Percentiles rank a stretch among this genome's conserved stretches.
These are phyloP conservation scores for Ballota nigra DNA, from an alignment of 257 asterid genomes.

Conservation along the genomic window DNA sequence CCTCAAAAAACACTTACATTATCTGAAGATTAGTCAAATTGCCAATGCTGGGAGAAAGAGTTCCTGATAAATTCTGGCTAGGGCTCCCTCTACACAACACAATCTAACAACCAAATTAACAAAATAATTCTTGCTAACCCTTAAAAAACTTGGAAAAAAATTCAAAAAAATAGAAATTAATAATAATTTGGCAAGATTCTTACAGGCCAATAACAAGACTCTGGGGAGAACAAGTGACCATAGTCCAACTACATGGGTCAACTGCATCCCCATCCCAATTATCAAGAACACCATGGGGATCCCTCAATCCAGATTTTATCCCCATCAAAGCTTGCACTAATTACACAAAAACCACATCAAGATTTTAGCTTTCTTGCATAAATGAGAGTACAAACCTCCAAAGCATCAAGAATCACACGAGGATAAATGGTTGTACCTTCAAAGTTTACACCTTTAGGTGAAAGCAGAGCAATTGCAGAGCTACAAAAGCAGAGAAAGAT, in stretches of 20 bases:
- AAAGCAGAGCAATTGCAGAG: slow-evolving; percentile 59
- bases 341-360: slow-evolving; percentile 5
- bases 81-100: slow-evolving; percentile 83
- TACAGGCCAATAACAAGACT: slow-evolving; percentile 92
- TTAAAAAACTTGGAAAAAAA: not conserved
- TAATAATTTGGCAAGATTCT: slow-evolving; percentile 18
- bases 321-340: slow-evolving; percentile 96
- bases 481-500: slow-evolving; percentile 38
- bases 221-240: slow-evolving; percentile 88
- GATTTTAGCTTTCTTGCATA: not conserved
- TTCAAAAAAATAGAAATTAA: not conserved
- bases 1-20: slow-evolving; percentile 54
- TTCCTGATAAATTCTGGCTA: slow-evolving; percentile 88
- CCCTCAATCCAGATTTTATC: slow-evolving; percentile 65
- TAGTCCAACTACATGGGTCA: slow-evolving; percentile 99
- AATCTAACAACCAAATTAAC: slow-evolving; percentile 35
- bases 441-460: slow-evolving; percentile 95
- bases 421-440: slow-evolving; percentile 54
- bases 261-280: slow-evolving; percentile 96
- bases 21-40: slow-evolving; percentile 83
- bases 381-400: not conserved
- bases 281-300: slow-evolving; percentile 94
- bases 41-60: slow-evolving; percentile 87
- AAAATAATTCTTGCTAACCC: not conserved
- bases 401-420: not conserved